These are phyloP conservation scores for Metschnikowia santaceciliae DNA, from an alignment of 805 yeast genomes.

Conservation along the genomic window DNA sequence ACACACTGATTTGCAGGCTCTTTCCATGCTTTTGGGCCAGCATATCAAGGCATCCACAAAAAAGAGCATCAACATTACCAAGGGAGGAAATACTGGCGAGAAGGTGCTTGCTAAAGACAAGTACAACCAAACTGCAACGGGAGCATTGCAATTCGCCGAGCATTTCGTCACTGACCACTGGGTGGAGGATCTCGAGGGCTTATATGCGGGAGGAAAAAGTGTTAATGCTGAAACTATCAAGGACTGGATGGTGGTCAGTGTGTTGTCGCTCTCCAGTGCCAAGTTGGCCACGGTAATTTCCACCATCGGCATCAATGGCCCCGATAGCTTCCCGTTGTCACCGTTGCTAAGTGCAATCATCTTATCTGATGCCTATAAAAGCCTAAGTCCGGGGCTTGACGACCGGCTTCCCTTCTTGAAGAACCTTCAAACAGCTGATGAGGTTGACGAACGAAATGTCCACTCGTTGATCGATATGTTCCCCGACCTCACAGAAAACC, in stretches of 20 bases:
- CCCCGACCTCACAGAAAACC: constrained; percentile 52
- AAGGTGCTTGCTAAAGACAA: constrained; percentile 23
- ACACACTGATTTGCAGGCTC: constrained; percentile 39
- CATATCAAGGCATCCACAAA: constrained; percentile 18
- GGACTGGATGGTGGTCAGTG: constrained; percentile 49
- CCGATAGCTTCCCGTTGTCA: constrained; percentile 39
- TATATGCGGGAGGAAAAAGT: constrained; percentile 57
- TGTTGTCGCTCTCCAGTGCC: constrained; percentile 45
- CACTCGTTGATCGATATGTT: constrained; percentile 52
- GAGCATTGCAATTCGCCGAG: constrained; percentile 44
- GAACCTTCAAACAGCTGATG: constrained; percentile 4
- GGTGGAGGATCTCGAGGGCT: constrained; percentile 55
- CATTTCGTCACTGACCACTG: constrained; percentile 52
- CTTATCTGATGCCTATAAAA: constrained; percentile 44
- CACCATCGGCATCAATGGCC: constrained; percentile 39
- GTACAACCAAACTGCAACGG: constrained; percentile 12
- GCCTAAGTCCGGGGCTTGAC: constrained; percentile 48
- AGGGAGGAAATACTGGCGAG: constrained; percentile 15
- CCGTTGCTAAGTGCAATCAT: constrained; percentile 58
- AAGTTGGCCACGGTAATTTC: constrained; percentile 41
- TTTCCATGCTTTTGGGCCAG: constrained; percentile 47
- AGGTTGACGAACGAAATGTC: constrained; percentile 31
- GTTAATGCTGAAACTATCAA: constrained; percentile 43
- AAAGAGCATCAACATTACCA: constrained; percentile 17
- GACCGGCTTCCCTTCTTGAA: constrained; percentile 48